These are phyloP conservation scores for Mycena maculata DNA, from an alignment of 768 basidiomycete genomes.

Conservation along the genomic window DNA sequence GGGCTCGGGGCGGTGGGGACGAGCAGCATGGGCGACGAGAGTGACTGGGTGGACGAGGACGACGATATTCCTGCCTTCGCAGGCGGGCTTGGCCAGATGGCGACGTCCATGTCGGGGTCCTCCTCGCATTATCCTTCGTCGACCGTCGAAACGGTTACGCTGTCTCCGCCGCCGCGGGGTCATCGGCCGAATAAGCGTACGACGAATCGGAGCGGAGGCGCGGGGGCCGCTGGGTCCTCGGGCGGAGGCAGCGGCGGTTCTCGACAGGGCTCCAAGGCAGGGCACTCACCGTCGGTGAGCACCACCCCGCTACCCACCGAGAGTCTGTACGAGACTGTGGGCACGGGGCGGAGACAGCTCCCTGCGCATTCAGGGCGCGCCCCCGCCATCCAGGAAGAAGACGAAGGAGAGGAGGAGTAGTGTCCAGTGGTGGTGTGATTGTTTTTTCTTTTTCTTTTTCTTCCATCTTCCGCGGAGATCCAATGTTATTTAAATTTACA, in stretches of 20 bases:
- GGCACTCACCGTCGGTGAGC: slow-evolving; percentile 71
- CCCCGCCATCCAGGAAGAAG: slow-evolving; percentile 83
- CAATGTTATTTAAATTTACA: slow-evolving; percentile 22
- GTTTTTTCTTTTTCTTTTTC: not conserved
- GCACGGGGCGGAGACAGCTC: slow-evolving; percentile 74
- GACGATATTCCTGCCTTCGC: slow-evolving; percentile 80
- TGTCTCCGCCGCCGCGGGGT: slow-evolving; percentile 65
- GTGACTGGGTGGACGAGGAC: slow-evolving; percentile 91
- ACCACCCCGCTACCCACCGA: slow-evolving; percentile 71
- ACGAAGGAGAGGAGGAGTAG: slow-evolving; percentile 84
- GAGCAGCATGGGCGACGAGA: slow-evolving; percentile 75
- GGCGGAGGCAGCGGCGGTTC: slow-evolving; percentile 38
- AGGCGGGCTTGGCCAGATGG: slow-evolving; percentile 81
- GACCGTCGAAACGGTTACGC: slow-evolving; percentile 53
- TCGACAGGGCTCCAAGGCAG: slow-evolving; percentile 55
- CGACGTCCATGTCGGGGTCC: slow-evolving; percentile 35
- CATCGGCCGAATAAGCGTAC: slow-evolving; percentile 53
- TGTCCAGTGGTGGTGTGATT: slow-evolving; percentile 15
- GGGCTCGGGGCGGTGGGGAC: slow-evolving; percentile 27
- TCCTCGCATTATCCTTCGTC: slow-evolving; percentile 23
- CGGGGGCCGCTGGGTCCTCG: slow-evolving; percentile 33
- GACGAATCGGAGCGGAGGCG: slow-evolving; percentile 42
- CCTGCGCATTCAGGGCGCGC: slow-evolving; percentile 63
- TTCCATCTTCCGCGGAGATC: slow-evolving; percentile 1
- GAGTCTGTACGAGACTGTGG: slow-evolving; percentile 56